These are phyloP conservation scores for Fistulifera pelliculosa DNA, from an alignment of 108 stramenopile genomes.

Conservation along the genomic window DNA sequence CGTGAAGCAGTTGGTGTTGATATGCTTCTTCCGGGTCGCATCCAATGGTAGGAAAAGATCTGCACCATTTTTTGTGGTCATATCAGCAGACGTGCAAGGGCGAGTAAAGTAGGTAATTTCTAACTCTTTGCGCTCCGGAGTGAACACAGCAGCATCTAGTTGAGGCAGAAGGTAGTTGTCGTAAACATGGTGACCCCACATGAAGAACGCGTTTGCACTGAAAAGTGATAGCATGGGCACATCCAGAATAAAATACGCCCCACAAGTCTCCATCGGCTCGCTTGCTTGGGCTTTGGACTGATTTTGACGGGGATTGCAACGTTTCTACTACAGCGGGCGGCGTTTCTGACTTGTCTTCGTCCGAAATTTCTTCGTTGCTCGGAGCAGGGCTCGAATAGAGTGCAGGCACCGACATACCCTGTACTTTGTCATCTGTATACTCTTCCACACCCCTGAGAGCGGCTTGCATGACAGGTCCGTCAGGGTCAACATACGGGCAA, in stretches of 20 bases:
- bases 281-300: neutral
- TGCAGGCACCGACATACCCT: neutral
- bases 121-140: neutral
- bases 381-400: neutral
- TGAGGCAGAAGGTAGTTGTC: constrained; percentile 1
- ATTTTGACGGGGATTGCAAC: neutral
- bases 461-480: neutral
- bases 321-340: neutral
- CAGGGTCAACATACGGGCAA: neutral
- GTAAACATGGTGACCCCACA: constrained; percentile 13
- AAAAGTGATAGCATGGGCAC: neutral
- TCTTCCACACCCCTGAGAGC: neutral
- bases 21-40: constrained; percentile 17
- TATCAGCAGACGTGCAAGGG: constrained; percentile 28
- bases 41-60: constrained; percentile 21
- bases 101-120: constrained; percentile 50
- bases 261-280: neutral
- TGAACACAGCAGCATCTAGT: neutral
- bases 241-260: neutral
- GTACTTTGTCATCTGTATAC: neutral
- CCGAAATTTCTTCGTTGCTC: neutral
- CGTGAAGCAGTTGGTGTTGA: constrained; percentile 37
- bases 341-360: neutral
- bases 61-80: constrained; percentile 27
- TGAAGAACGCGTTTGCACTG: neutral